Evolutionary conservation across 139 green algal genomes (phyloP).

Genomic region (Yamagishiella unicocca): DNA sequence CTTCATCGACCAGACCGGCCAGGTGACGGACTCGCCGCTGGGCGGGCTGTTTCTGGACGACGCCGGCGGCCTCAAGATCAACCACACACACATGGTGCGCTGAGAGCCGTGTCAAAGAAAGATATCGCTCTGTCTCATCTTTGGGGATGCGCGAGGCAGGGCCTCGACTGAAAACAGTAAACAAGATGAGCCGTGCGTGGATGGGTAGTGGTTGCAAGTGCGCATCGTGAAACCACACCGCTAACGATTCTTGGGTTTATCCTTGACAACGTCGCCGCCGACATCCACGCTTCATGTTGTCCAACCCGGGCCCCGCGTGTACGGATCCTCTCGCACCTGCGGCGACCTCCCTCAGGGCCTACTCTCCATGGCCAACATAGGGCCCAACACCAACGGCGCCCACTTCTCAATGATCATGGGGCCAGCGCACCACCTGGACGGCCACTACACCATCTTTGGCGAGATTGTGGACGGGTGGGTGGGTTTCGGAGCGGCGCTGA

Average conservation of each 20-base stretch:
- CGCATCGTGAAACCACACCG: too few relatives aligned
- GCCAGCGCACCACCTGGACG: conserved; percentile 78
- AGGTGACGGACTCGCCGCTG: conserved; percentile 70
- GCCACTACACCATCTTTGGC: conserved; percentile 83
- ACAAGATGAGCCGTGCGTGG: too few relatives aligned
- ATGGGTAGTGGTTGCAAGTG: too few relatives aligned
- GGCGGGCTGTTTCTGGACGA: conserved; percentile 74
- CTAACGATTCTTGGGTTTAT: too few relatives aligned
- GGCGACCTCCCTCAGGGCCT: not conserved
- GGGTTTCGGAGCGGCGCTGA: not conserved
- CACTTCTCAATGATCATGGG: conserved; percentile 84
- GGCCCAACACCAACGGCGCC: conserved; percentile 76
- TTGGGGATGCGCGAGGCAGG: not conserved
- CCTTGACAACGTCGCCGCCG: too few relatives aligned
- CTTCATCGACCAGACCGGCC: conserved; percentile 62
- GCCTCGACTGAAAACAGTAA: too few relatives aligned
- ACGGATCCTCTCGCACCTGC: too few relatives aligned
- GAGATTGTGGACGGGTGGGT: conserved; percentile 50
- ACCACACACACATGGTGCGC: conserved; percentile 68
- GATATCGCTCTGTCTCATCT: not conserved
- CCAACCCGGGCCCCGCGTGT: too few relatives aligned
- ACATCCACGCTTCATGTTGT: too few relatives aligned
- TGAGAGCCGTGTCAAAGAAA: not conserved
- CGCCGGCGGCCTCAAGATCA: conserved; percentile 68
- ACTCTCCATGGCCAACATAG: conserved; percentile 76